Base-by-base conservation (phyloP, 2,329 filamentous ascomycete genomes). In the Alternaria triticina region DNA sequence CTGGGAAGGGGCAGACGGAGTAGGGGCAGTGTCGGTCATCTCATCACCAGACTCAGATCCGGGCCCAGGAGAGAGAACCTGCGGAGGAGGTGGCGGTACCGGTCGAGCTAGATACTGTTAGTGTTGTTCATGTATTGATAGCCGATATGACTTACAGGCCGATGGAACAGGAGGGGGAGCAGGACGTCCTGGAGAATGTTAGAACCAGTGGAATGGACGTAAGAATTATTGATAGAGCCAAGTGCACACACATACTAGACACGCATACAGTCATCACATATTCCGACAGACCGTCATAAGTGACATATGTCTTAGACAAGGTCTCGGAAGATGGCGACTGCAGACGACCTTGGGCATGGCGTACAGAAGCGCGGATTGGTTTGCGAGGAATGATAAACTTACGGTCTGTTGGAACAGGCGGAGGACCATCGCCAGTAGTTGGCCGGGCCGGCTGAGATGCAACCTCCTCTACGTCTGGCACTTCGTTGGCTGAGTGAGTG, bases 1-100 rank as follows among this genome's bases (percentile, higher is more conserved):
- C 10, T 62, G 50, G 15, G 61, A 49, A 11, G 77, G 68, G 15
- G 73, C 76, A 20, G 77, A 71, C 22, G 78, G 76, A 13, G 69
- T 72, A 33, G 63, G 68, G 3, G 70, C 65, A 30, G 77, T 77
- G 13, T 79, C 79, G 27, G 81, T 76, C 72, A 94, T 83, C 78
- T 97, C 95, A 77, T 97, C 94, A 71, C 96, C 94, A 46, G 94
- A 96, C 77, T 91, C 92, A 2, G 93, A 96, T 28, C 93, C 94
- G 64, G 91, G 86, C 61, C 89, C 93, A 49, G 89, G 89, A 44
- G 92, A 92, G 51, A 86, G 84, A 15, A 87, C 76, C 46, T 83
- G 83, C 28, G 85, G 82, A 43, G 86, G 83, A 36, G 85, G 82
- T 43, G 86, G 82, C 54, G 87, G 87, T 2, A 85, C 83, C 49